phyloP scores from a whole-genome alignment of 805 yeast species.

The Lipomyces spencermartinsiae region DNA sequence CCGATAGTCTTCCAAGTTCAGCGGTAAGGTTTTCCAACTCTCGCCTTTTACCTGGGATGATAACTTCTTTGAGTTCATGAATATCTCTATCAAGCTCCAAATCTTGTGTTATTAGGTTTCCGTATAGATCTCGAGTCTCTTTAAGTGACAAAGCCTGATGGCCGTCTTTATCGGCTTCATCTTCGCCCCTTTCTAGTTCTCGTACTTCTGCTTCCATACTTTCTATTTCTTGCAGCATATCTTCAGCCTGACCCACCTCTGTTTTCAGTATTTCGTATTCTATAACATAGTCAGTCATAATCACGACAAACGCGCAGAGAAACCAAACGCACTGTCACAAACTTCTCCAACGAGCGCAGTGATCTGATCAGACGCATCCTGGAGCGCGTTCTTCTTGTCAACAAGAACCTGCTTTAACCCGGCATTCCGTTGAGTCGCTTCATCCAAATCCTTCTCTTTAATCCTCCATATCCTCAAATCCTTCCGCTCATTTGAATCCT shows the following conservation, averaged over 20 bases:
- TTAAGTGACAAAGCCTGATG: constrained; percentile 43
- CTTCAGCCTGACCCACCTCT: constrained; percentile 43
- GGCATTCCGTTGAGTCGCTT: constrained; percentile 13
- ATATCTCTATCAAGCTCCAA: constrained; percentile 27
- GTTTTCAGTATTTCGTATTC: constrained; percentile 36
- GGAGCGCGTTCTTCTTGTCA: constrained; percentile 41
- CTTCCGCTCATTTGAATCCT: constrained; percentile 43
- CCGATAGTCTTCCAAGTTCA: constrained; percentile 29
- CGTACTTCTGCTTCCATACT: constrained; percentile 46
- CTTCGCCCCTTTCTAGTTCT: constrained; percentile 40
- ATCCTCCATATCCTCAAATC: constrained; percentile 41
- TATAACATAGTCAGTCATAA: not conserved
- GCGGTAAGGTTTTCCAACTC: constrained; percentile 26
- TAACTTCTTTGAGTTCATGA: constrained; percentile 29
- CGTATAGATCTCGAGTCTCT: constrained; percentile 45
- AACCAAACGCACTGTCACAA: constrained; percentile 19
- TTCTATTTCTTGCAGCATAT: constrained; percentile 44
- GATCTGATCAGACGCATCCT: constrained; percentile 36
- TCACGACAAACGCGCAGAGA: not conserved
- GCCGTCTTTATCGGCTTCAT: constrained; percentile 41
- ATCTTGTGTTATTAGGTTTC: constrained; percentile 40
- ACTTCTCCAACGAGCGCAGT: constrained; percentile 27
- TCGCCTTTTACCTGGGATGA: constrained; percentile 29
- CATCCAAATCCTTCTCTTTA: constrained; percentile 24
- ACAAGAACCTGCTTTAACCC: constrained; percentile 24